phyloP scores from a whole-genome alignment of 2,329 filamentous ascomycete species.

The Paraphaeosphaeria sporulosa region DNA sequence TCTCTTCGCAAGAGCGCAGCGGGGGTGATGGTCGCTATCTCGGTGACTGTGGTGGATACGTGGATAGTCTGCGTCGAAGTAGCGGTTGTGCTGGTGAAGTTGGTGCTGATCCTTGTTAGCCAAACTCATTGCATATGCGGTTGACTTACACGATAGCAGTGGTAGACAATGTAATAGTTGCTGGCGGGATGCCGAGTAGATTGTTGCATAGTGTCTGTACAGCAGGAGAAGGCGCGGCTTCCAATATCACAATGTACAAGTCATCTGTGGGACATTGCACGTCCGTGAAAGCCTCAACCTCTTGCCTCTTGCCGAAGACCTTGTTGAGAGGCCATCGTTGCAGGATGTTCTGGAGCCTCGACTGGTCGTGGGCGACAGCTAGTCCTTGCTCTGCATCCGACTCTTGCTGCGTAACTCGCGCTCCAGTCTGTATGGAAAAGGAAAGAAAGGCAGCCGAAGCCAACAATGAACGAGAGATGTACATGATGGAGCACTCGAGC shows the following conservation, averaged over 20 bases:
- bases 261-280: slow-evolving; percentile 25
- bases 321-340: slow-evolving; percentile 15
- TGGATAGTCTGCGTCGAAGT: slow-evolving; percentile 28
- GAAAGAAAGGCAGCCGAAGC: slow-evolving; percentile 42
- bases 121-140: neutral
- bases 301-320: slow-evolving; percentile 27
- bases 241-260: slow-evolving; percentile 26
- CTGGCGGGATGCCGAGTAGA: slow-evolving; percentile 35
- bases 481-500: slow-evolving; percentile 46
- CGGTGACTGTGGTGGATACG: slow-evolving; percentile 29
- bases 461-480: slow-evolving; percentile 40
- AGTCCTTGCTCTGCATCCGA: slow-evolving; percentile 5
- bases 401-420: slow-evolving; percentile 27
- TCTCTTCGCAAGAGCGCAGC: slow-evolving; percentile 22
- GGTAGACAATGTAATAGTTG: slow-evolving; percentile 28
- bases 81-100: slow-evolving; percentile 25
- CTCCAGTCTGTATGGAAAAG: slow-evolving; percentile 30
- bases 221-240: slow-evolving; percentile 18
- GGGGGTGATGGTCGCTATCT: slow-evolving; percentile 30
- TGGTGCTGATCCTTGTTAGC: slow-evolving; percentile 31
- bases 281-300: slow-evolving; percentile 7
- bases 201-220: slow-evolving; percentile 38
- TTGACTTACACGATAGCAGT: slow-evolving; percentile 35
- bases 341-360: slow-evolving; percentile 3
- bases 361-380: slow-evolving; percentile 16